Percentiles rank a stretch among this genome's conserved stretches.
These are phyloP conservation scores for Penicillium canescens DNA, from an alignment of 495 filamentous ascomycete species.

Conservation along the genomic window DNA sequence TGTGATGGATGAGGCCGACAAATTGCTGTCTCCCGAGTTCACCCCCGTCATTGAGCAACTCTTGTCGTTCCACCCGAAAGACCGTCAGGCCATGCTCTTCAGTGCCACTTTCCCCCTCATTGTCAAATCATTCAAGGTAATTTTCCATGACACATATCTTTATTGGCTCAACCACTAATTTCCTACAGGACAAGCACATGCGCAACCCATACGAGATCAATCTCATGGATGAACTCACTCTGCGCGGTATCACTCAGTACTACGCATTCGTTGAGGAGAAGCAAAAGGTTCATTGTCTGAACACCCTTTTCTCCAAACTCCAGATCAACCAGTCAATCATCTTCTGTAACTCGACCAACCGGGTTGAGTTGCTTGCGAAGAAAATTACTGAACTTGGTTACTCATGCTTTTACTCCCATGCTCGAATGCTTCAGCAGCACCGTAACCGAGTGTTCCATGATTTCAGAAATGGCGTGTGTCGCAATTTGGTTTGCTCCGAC, in stretches of 20 bases:
- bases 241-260: slow-evolving; percentile 97
- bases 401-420: slow-evolving; percentile 99
- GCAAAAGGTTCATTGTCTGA: slow-evolving; percentile 98
- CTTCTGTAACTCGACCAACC: slow-evolving; percentile 99
- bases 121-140: slow-evolving; percentile 90
- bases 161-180: slow-evolving; percentile 3
- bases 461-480: slow-evolving; percentile 95
- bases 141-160: slow-evolving; percentile 1
- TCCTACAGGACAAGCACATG: slow-evolving; percentile 84
- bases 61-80: slow-evolving; percentile 88
- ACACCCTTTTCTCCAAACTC: slow-evolving; percentile 97
- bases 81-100: slow-evolving; percentile 98
- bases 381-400: slow-evolving; percentile 99
- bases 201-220: slow-evolving; percentile 96
- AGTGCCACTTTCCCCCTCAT: slow-evolving; percentile 95
- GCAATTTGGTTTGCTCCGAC: slow-evolving; percentile 97
- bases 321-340: slow-evolving; percentile 99
- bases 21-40: slow-evolving; percentile 93
- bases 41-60: slow-evolving; percentile 96
- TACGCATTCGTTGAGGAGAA: slow-evolving; percentile 99
- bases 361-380: slow-evolving; percentile 95
- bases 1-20: slow-evolving; percentile 99
- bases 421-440: slow-evolving; percentile 95
- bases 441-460: slow-evolving; percentile 99
- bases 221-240: slow-evolving; percentile 98